phyloP scores from a whole-genome alignment of 2,329 filamentous ascomycete species.

The Penicillium sp. region DNA sequence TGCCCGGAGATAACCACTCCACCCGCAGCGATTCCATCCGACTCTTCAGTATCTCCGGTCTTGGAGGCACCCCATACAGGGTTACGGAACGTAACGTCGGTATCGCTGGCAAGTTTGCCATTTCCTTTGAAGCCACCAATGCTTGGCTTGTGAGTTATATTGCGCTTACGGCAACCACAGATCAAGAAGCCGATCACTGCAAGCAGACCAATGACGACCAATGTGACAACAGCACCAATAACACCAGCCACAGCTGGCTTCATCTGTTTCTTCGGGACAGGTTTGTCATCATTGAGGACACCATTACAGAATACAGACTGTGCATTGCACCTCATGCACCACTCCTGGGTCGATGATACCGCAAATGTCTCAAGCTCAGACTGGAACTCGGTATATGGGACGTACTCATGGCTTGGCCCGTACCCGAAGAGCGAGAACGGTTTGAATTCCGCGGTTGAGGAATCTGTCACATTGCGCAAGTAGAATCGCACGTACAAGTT shows the following conservation, averaged over 20 bases:
- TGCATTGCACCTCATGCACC: conserved; percentile 51
- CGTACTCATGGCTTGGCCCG: conserved; percentile 43
- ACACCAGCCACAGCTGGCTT: conserved; percentile 50
- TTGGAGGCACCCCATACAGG: conserved; percentile 40
- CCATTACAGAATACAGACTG: conserved; percentile 50
- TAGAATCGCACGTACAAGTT: conserved; percentile 55
- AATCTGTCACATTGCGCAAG: conserved; percentile 53
- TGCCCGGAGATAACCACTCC: conserved; percentile 38
- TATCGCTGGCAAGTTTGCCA: conserved; percentile 52
- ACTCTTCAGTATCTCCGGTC: conserved; percentile 29
- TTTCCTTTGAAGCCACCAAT: conserved; percentile 55
- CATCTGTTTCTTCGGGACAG: conserved; percentile 25
- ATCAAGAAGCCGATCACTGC: conserved; percentile 41
- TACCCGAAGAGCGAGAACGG: conserved; percentile 51
- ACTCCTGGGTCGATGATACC: conserved; percentile 45
- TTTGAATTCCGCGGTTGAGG: conserved; percentile 24
- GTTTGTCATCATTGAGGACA: conserved; percentile 26
- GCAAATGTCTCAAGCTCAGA: conserved; percentile 43
- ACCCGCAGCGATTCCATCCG: conserved; percentile 14
- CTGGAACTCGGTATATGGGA: conserved; percentile 51
- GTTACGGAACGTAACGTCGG: conserved; percentile 45
- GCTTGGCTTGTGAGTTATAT: conserved; percentile 30
- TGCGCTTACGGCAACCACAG: conserved; percentile 45
- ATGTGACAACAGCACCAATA: conserved; percentile 53
- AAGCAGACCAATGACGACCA: conserved; percentile 45